A percentile compares a stretch with the other conserved stretches of the same genome.
Conservation (phyloP, 306 rosid species). For the Medicago lupulina region DNA sequence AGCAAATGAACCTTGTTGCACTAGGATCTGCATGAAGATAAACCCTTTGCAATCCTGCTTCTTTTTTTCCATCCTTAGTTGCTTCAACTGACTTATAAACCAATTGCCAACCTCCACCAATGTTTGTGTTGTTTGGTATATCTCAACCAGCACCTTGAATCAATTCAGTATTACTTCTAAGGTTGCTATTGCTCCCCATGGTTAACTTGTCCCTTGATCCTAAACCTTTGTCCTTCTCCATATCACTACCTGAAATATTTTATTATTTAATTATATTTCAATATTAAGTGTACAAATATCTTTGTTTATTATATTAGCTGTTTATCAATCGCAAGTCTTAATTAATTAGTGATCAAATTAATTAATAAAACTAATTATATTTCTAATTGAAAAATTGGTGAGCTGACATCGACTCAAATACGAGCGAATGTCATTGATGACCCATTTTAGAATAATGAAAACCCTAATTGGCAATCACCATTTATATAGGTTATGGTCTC, state of each 20-base stretch:
- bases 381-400: background rate
- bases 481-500: too few relatives aligned
- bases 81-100: slow-evolving; percentile 69
- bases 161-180: background rate
- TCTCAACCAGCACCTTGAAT: slow-evolving; percentile 26
- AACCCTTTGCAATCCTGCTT: slow-evolving; percentile 70
- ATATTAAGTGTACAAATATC: too few relatives aligned
- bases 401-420: background rate
- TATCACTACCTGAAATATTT: too few relatives aligned
- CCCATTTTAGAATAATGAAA: too few relatives aligned
- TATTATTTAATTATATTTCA: too few relatives aligned
- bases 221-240: slow-evolving; percentile 44
- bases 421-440: background rate
- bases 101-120: slow-evolving; percentile 98
- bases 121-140: slow-evolving; percentile 57
- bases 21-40: slow-evolving; percentile 73
- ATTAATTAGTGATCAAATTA: background rate
- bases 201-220: slow-evolving; percentile 52
- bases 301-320: too few relatives aligned
- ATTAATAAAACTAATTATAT: background rate
- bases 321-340: too few relatives aligned
- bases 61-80: slow-evolving; percentile 56
- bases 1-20: slow-evolving; percentile 55
- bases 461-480: too few relatives aligned
- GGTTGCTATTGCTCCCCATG: slow-evolving; percentile 43